Percentiles rank a stretch among this genome's conserved stretches.
These are phyloP conservation scores for Elsinoe fawcettii DNA, from an alignment of 2,329 filamentous ascomycete species.

Conservation along the genomic window DNA sequence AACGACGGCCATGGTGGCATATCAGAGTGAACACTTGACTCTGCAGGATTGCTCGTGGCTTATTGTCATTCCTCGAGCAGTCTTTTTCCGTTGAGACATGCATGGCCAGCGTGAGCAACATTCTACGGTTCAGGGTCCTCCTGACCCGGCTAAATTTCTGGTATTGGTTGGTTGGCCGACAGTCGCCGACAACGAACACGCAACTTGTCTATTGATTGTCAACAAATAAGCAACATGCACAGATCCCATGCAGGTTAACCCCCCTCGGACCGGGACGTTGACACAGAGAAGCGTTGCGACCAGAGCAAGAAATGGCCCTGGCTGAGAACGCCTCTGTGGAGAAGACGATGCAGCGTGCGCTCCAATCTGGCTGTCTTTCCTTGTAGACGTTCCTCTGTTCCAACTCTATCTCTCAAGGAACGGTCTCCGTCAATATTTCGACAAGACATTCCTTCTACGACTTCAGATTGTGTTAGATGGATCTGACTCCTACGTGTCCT, in stretches of 20 bases:
- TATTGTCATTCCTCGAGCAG: conserved; percentile 7
- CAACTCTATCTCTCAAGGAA: background rate
- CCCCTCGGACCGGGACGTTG: conserved; percentile 6
- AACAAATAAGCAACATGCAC: conserved; percentile 12
- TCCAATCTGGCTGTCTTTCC: conserved; percentile 7
- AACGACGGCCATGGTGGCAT: conserved; percentile 1
- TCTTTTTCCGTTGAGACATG: conserved; percentile 7
- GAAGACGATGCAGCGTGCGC: conserved; percentile 3
- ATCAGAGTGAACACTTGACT: conserved; percentile 7
- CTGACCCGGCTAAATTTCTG: background rate
- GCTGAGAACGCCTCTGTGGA: background rate
- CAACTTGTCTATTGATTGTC: conserved; percentile 8
- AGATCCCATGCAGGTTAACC: background rate
- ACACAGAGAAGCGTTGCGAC: background rate
- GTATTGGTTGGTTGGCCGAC: conserved; percentile 10
- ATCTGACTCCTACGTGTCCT: background rate
- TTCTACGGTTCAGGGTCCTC: conserved; percentile 12
- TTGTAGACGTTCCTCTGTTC: background rate
- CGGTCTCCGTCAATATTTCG: background rate
- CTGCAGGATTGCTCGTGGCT: conserved; percentile 1
- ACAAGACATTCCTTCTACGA: background rate
- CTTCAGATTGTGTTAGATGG: background rate
- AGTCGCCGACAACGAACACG: conserved; percentile 4
- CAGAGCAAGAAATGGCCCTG: conserved; percentile 3
- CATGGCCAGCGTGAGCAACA: conserved; percentile 7